Evolutionary conservation across 768 basidiomycete genomes (phyloP).

Genomic region (Cubamyces sp.): DNA sequence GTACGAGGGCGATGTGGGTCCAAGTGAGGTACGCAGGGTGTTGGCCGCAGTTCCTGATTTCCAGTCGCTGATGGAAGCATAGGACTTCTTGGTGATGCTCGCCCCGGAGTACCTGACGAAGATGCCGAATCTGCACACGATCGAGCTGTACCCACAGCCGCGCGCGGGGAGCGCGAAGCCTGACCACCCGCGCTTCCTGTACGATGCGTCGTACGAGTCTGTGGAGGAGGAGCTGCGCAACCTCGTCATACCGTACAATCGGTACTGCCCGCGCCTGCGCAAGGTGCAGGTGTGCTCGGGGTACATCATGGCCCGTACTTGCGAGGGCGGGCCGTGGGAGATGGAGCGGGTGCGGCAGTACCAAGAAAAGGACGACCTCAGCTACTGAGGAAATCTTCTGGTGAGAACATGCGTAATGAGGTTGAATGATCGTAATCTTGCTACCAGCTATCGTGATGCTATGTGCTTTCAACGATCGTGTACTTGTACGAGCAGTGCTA

Average conservation of each 20-base stretch:
- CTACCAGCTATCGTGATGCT: too few species aligned
- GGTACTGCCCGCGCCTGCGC: conserved; percentile 42
- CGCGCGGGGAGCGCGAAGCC: conserved; percentile 1
- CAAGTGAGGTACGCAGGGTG: conserved; percentile 44
- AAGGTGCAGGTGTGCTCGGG: conserved; percentile 47
- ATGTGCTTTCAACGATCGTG: too few species aligned
- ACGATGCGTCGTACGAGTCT: conserved; percentile 26
- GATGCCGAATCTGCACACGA: conserved; percentile 42
- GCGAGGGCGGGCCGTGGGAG: conserved; percentile 41
- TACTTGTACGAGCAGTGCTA: neutral
- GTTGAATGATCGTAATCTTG: neutral
- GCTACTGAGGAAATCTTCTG: conserved; percentile 1
- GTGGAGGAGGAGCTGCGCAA: conserved; percentile 39
- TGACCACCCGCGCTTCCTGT: conserved; percentile 23
- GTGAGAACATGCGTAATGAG: too few species aligned
- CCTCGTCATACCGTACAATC: conserved; percentile 48
- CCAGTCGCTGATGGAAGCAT: conserved; percentile 9
- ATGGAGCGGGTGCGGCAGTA: conserved; percentile 7
- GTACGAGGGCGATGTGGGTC: conserved; percentile 40
- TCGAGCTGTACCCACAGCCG: conserved; percentile 41
- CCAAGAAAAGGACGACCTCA: conserved; percentile 17
- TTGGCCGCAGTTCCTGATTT: neutral
- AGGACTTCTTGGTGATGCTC: conserved; percentile 46
- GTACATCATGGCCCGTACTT: conserved; percentile 44
- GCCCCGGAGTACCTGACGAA: conserved; percentile 46